phyloP scores from a whole-genome alignment of 225 moss, liverwort and hornwort genomes.

The Takakia lepidozioides region DNA sequence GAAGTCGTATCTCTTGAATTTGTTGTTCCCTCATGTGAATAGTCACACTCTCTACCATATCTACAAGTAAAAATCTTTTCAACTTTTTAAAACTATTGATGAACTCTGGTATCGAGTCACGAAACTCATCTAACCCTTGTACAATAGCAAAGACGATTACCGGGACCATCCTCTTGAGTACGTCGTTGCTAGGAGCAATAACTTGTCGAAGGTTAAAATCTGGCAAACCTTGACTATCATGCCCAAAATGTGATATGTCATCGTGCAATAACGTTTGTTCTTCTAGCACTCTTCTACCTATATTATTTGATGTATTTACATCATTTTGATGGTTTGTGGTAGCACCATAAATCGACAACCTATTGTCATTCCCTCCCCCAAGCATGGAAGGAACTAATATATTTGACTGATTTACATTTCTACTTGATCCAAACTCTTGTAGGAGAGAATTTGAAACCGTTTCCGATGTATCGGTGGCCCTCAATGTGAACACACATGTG shows the following conservation, averaged over 20 bases:
- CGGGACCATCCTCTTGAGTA: conserved; percentile 53
- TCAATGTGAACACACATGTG: conserved; percentile 1
- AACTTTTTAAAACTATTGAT: conserved; percentile 31
- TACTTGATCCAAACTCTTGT: too few species aligned
- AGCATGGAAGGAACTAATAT: too few species aligned
- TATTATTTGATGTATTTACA: too few species aligned
- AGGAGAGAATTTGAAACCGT: too few species aligned
- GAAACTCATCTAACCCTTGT: conserved; percentile 49
- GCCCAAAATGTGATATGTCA: too few species aligned
- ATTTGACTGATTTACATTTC: too few species aligned
- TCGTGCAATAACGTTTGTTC: too few species aligned
- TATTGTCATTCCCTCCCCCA: too few species aligned
- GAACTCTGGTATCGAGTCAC: conserved; percentile 31
- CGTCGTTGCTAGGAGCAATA: conserved; percentile 48
- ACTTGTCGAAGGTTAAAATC: conserved; percentile 49
- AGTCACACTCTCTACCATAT: conserved; percentile 48
- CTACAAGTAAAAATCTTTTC: conserved; percentile 37
- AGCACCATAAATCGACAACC: too few species aligned
- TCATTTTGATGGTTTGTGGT: too few species aligned
- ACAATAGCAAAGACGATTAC: conserved; percentile 62
- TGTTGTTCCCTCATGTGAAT: conserved; percentile 47
- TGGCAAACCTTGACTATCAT: not conserved
- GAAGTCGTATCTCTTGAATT: conserved; percentile 38
- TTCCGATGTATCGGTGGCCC: not conserved
- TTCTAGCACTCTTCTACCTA: too few species aligned